Base-by-base conservation (phyloP, 208 protist genomes). In the Novymonas esmeraldas region DNA sequence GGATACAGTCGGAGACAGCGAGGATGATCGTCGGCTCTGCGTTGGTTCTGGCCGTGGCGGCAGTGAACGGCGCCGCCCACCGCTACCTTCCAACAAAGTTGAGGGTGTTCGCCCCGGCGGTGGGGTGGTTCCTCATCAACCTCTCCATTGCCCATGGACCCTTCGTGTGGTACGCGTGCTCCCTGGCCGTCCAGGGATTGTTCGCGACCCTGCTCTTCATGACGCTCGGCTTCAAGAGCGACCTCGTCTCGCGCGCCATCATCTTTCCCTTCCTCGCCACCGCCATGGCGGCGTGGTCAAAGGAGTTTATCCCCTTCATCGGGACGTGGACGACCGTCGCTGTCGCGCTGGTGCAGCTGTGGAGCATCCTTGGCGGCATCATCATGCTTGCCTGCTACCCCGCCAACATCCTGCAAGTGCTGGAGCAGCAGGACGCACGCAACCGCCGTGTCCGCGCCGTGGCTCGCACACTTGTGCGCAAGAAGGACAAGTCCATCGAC, bases 301-400 rank as follows among this genome's bases (percentile, higher is more conserved):
- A 75, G 55, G 44, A 68, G 9, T 24, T 65, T 14, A 16, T 78
- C 2, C 49, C 76, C 2, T 34, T 49, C 7, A 16, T 59, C 1
- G 44, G 46, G 26, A 24, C 2, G 6, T 63, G 36, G 51, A 24
- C 44, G 4, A 64, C 62, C 26, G n/a, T 49, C 36, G 33, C 18
- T 10, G 59, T 79, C 28, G 33, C 54, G n/a, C 13, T 67, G n/a
- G 5, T 74, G n/a, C 86, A 92, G 68, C 33, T 81, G 3, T 87
- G 83, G 84, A 71, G 75, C 14, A 20, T 79, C 18, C 0, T 89
- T 0, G 64, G 78, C 14, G 76, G 78, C 13, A 24, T 85, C 24
- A 52, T 95, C 10, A 83, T 92, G 24, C 54, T 79, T 13, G 66
- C 67, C 7, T 80, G 83, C 58, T 95, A 80, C 60, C 89, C 89